Percentiles rank a stretch among this genome's conserved stretches.
Evolutionary conservation across 768 basidiomycete genomes (phyloP).

Genomic region (Pleurotus tuoliensis): DNA sequence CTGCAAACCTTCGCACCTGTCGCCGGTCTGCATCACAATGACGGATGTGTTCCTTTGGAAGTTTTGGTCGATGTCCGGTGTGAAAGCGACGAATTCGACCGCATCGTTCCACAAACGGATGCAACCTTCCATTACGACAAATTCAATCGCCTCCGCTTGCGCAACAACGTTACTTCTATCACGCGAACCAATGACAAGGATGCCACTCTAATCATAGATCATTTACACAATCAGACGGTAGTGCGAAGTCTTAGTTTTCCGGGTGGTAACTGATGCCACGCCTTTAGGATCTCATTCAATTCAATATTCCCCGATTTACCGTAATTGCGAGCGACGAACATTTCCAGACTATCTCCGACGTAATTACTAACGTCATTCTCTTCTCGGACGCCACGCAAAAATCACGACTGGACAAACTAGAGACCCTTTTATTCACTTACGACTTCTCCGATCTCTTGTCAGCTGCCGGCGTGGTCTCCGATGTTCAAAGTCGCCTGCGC

Average conservation of each 20-base stretch:
- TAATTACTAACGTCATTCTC: constrained; percentile 84
- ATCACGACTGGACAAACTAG: constrained; percentile 69
- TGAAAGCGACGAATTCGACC: constrained; percentile 80
- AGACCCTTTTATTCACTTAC: constrained; percentile 81
- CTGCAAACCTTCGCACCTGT: constrained; percentile 87
- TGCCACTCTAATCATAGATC: constrained; percentile 30
- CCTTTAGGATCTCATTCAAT: constrained; percentile 70
- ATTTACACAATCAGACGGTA: constrained; percentile 62
- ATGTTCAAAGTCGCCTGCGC: constrained; percentile 71
- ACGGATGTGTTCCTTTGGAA: constrained; percentile 79
- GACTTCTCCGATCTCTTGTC: constrained; percentile 78
- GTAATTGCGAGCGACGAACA: constrained; percentile 81
- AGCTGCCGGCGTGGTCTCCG: constrained; percentile 66
- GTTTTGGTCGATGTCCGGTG: constrained; percentile 82
- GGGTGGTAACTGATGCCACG: neutral
- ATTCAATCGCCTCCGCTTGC: constrained; percentile 86
- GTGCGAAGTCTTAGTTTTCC: constrained; percentile 12
- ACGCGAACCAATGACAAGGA: constrained; percentile 35
- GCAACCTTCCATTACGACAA: constrained; percentile 88
- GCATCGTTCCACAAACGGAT: constrained; percentile 85
- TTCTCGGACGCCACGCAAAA: constrained; percentile 87
- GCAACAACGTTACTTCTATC: constrained; percentile 61
- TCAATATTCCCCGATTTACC: constrained; percentile 83
- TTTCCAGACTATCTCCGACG: constrained; percentile 80
- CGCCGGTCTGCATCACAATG: constrained; percentile 31